These are phyloP conservation scores for Gymnopilus dilepis DNA, from an alignment of 768 basidiomycete species.

Conservation along the genomic window DNA sequence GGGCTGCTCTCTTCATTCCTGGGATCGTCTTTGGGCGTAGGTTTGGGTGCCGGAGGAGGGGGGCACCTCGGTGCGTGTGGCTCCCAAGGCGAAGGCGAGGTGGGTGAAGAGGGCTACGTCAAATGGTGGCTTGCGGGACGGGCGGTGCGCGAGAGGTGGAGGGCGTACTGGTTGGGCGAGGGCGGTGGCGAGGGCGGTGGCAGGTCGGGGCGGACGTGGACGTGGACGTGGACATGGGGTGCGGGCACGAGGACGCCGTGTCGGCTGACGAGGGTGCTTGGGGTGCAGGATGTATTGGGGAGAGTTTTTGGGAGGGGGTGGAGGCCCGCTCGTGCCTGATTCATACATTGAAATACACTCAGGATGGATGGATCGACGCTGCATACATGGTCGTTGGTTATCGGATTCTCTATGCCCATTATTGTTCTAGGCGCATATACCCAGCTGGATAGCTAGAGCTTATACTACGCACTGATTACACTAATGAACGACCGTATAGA, in stretches of 20 bases:
- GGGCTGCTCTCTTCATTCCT: constrained; percentile 18
- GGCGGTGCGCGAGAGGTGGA: constrained; percentile 30
- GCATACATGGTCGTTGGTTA: too few species aligned
- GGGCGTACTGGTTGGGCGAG: constrained; percentile 32
- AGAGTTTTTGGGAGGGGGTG: constrained; percentile 30
- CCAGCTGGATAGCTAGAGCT: too few species aligned
- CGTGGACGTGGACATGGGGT: neutral
- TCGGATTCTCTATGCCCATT: too few species aligned
- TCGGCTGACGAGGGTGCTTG: constrained; percentile 28
- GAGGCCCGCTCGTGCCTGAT: constrained; percentile 7
- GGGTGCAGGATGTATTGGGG: constrained; percentile 27
- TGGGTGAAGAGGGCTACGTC: constrained; percentile 52
- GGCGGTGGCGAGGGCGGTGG: constrained; percentile 15
- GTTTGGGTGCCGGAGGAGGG: too few species aligned
- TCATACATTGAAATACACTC: too few species aligned
- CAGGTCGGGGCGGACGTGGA: neutral
- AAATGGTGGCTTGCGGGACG: constrained; percentile 47
- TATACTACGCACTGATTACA: too few species aligned
- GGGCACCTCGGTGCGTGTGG: constrained; percentile 44
- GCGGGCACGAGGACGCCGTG: constrained; percentile 20
- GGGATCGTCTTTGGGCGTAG: too few species aligned
- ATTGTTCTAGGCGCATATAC: too few species aligned
- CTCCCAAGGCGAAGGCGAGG: too few species aligned
- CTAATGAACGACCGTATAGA: too few species aligned
- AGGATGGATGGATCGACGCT: too few species aligned